Percentiles rank a stretch among this genome's conserved stretches.
phyloP scores from a whole-genome alignment of 495 filamentous ascomycete species.

The Opeltia flavorubescens region DNA sequence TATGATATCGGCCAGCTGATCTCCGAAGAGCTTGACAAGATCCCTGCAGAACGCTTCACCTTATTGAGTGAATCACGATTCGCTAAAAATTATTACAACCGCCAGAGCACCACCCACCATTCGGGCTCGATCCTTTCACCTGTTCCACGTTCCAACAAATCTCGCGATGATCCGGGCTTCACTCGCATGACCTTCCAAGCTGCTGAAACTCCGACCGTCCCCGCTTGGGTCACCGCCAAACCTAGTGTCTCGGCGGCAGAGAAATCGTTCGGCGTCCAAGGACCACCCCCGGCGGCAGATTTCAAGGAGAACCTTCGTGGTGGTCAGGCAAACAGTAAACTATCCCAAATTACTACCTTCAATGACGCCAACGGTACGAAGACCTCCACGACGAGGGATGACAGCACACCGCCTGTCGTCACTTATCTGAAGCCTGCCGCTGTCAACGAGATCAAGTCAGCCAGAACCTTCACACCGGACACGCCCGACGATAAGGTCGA shows the following conservation, averaged over 20 bases:
- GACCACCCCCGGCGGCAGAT: background rate
- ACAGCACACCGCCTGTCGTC: background rate
- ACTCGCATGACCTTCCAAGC: constrained; percentile 10
- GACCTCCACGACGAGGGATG: background rate
- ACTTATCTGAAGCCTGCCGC: background rate
- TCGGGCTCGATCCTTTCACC: background rate
- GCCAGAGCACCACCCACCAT: background rate
- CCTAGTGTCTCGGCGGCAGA: background rate
- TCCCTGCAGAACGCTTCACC: background rate
- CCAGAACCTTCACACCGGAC: background rate
- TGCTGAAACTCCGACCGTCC: constrained; percentile 2
- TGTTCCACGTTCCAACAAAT: background rate
- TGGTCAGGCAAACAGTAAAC: too few relatives aligned
- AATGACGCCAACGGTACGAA: background rate
- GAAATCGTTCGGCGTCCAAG: background rate
- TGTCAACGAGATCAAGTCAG: background rate
- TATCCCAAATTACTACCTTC: too few relatives aligned
- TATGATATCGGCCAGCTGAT: background rate
- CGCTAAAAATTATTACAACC: background rate
- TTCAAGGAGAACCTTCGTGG: too few relatives aligned
- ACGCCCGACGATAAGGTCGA: background rate
- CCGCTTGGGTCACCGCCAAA: too few relatives aligned
- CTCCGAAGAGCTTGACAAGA: background rate
- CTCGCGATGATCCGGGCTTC: constrained; percentile 4
- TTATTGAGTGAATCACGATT: background rate